Evolutionary conservation across 2,329 filamentous ascomycete species (phyloP), one percentile per base, ranked within the genome.

Genomic region (Talaromyces sp.): DNA sequence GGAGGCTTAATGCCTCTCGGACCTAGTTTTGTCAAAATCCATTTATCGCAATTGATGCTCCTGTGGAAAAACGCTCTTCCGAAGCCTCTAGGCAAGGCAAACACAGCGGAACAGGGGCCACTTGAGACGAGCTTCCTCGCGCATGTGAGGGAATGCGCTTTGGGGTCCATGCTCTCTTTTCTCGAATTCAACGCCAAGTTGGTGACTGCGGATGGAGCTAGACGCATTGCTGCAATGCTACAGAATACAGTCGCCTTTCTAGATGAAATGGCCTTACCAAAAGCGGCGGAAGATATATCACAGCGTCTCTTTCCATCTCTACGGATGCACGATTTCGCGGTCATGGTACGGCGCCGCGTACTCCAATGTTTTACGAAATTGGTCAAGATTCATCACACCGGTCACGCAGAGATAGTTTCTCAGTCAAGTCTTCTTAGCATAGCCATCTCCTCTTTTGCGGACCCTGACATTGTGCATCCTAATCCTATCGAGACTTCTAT

Each of bases 21-120:
- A 0, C 93, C 94, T 3, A 97, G 96, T 72, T 99, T 99, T 72
- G 93, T 97, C 73, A 99, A 99, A 75, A 97, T 97, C 22, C 94
- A 99, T 73, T 81, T 99, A 7, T 93, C 92, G 2, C 94, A 99
- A 69, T 80, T 99, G 21, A 84, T 99, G 57, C 78, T 99, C 8
- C 78, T 99, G 6, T 99, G 94, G 94, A 96, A 96, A 74, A 99
- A 97, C 72, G 93, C 94, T 0, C 80, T 99, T 10, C 93, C 95
- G 0, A 96, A 95, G 68, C 93, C 95, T 5, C 75, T 97, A n/a
- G 87, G 91, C 35, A 95, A 91, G 71, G 93, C 97, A 64, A 95
- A 94, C 64, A 90, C 91, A 53, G 84, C 88, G 0, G 86, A 93
- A 62, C 84, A 92, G 55, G 93, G 89, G 62, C 82, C 91, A 53